These are phyloP conservation scores for Leishmania lainsoni DNA, from an alignment of 208 protist genomes.

Conservation along the genomic window DNA sequence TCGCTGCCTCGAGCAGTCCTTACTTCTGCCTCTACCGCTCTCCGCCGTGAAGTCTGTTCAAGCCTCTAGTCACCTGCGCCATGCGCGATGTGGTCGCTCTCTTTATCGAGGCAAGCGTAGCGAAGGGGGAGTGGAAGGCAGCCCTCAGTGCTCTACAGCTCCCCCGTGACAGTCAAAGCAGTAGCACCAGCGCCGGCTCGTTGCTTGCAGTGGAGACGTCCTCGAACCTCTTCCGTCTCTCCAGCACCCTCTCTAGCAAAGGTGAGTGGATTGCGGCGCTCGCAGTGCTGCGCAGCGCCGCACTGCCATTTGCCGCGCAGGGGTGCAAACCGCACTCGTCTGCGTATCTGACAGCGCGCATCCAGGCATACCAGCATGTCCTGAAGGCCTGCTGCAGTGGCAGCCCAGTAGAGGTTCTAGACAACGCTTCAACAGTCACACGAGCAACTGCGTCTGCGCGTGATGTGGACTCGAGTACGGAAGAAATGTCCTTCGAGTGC, in stretches of 20 bases:
- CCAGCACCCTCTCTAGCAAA: conserved; percentile 3
- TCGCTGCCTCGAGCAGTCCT: neutral
- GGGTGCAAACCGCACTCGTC: neutral
- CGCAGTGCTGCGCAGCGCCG: conserved; percentile 16
- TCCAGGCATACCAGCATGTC: conserved; percentile 23
- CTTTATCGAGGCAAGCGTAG: conserved; percentile 32
- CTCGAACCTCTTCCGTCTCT: conserved; percentile 4
- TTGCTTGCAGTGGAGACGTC: neutral
- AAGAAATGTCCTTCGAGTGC: conserved; percentile 7
- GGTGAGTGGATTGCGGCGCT: conserved; percentile 20
- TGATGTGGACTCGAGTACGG: neutral
- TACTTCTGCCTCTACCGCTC: neutral
- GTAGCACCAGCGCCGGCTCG: neutral
- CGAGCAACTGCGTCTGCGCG: neutral
- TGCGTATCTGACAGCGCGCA: conserved; percentile 20
- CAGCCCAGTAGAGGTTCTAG: neutral
- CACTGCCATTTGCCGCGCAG: neutral
- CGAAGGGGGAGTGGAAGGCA: conserved; percentile 32
- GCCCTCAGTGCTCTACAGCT: conserved; percentile 21
- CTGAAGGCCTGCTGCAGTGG: conserved; percentile 8
- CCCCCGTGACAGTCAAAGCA: neutral
- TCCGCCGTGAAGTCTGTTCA: neutral
- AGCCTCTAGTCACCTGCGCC: neutral
- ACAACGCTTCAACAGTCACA: neutral
- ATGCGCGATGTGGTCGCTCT: conserved; percentile 30